phyloP scores from a whole-genome alignment of 176 grass and related monocot genomes.

The Musa troglodytarum region DNA sequence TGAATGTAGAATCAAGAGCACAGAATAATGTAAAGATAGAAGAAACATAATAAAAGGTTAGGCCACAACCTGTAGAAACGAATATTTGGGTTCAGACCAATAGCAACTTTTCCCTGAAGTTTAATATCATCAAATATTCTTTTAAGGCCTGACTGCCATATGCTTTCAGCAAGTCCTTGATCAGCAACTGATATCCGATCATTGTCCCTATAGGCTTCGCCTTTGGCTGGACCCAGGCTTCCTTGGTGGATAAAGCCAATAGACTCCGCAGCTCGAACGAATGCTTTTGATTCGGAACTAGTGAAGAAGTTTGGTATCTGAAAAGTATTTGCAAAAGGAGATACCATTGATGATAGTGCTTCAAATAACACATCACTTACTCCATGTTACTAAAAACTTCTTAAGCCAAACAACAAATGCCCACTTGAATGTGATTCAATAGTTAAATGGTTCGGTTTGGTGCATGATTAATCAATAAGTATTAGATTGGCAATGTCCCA shows the following conservation, averaged over 20 bases:
- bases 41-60: not conserved
- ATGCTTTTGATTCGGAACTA: constrained; percentile 56
- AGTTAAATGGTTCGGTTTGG: not conserved
- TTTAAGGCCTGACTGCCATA: constrained; percentile 86
- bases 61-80: constrained; percentile 72
- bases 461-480: not conserved
- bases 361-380: not conserved
- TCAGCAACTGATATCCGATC: constrained; percentile 78
- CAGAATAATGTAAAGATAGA: not conserved
- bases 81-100: constrained; percentile 79
- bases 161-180: constrained; percentile 53
- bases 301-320: constrained; percentile 73
- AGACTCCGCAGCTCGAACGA: constrained; percentile 51
- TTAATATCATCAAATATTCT: constrained; percentile 57
- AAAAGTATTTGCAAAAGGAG: constrained; percentile 8
- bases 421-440: not conserved
- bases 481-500: not conserved
- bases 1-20: not conserved
- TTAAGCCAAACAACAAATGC: not conserved
- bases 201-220: constrained; percentile 85
- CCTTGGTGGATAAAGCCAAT: constrained; percentile 78
- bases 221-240: constrained; percentile 69
- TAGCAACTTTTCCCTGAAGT: constrained; percentile 48
- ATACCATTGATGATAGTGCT: not conserved
- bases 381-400: not conserved